Conservation (phyloP, 495 filamentous ascomycete genomes). For the Podospora appendiculata region DNA sequence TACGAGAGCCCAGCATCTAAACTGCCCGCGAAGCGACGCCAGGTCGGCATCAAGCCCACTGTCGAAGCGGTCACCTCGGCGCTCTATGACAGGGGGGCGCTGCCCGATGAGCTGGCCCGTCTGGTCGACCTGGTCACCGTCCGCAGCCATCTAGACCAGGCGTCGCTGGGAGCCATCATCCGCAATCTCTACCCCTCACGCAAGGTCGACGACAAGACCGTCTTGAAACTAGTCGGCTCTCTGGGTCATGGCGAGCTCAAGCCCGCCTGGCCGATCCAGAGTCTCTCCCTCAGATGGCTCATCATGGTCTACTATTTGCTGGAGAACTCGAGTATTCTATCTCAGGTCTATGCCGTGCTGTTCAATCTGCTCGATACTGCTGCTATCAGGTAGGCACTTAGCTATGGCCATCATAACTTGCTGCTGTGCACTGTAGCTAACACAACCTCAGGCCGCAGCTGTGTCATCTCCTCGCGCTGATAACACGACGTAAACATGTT, state of each 20-base stretch:
- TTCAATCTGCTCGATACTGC: constrained; percentile 84
- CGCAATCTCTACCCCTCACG: constrained; percentile 68
- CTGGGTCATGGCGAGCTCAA: constrained; percentile 76
- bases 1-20: constrained; percentile 32
- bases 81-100: constrained; percentile 61
- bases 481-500: constrained; percentile 83
- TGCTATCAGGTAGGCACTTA: constrained; percentile 59
- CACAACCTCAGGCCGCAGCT: constrained; percentile 44
- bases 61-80: constrained; percentile 40
- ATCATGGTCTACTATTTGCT: constrained; percentile 69
- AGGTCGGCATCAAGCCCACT: constrained; percentile 31
- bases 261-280: constrained; percentile 61
- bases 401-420: not conserved
- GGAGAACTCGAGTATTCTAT: constrained; percentile 55
- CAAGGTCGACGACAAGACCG: constrained; percentile 50
- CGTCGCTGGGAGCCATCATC: constrained; percentile 55
- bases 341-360: constrained; percentile 65
- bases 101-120: constrained; percentile 47
- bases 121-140: constrained; percentile 60
- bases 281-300: constrained; percentile 69
- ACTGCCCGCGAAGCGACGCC: constrained; percentile 41
- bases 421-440: not conserved
- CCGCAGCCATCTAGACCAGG: constrained; percentile 68
- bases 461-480: constrained; percentile 75
- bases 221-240: constrained; percentile 62